Base-by-base conservation (phyloP, 2,329 filamentous ascomycete genomes). In the Aspergillus costaricaensis region DNA sequence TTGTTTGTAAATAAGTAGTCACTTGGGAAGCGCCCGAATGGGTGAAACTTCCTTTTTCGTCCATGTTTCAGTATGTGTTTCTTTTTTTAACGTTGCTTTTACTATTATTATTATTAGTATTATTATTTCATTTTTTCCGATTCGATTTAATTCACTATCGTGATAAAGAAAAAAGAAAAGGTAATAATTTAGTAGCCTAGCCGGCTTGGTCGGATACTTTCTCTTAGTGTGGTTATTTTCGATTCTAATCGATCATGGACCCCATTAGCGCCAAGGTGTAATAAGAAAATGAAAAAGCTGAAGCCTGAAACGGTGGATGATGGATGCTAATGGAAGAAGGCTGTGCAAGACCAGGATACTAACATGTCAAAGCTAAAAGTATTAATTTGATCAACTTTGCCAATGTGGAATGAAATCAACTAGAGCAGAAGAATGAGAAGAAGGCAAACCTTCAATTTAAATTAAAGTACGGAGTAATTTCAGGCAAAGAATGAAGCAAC, bases 401-500 rank as follows among this genome's bases (percentile, higher is more conserved):
- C 32, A 36, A 36, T 36, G 5, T 14, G 32, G 32, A 36, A 36
- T 36, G 32, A 36, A 36, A 12, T 15, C 12, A 36, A 36, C 12
- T 12, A 36, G 12, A 36, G 12, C 32, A 36, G 12, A 14, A 15
- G 32, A 14, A 36, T 14, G 12, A 36, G 32, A 14, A 36, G 32
- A 36, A 36, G 32, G 32, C 32, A 44, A 47, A 61, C 61, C 58
- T 57, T 60, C 57, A 39, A 47, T 25, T 6, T 32, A 48, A 36
- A 36, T 36, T 36, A 36, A 36, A 36, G 32, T 36, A 36, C 32
- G 32, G 43, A 21, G 50, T 50, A 39, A 58, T 39, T 48, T 48
- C 57, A 41, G 44, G 58, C 56, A 36, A 62, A 54, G 43, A 38
- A 57, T 53, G 48, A 32, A 39, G 32, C 41, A 55, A 47, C 32